Evolutionary conservation across 108 stramenopile species (phyloP).

Genomic region (Mayamaea pseudoterrestris): DNA sequence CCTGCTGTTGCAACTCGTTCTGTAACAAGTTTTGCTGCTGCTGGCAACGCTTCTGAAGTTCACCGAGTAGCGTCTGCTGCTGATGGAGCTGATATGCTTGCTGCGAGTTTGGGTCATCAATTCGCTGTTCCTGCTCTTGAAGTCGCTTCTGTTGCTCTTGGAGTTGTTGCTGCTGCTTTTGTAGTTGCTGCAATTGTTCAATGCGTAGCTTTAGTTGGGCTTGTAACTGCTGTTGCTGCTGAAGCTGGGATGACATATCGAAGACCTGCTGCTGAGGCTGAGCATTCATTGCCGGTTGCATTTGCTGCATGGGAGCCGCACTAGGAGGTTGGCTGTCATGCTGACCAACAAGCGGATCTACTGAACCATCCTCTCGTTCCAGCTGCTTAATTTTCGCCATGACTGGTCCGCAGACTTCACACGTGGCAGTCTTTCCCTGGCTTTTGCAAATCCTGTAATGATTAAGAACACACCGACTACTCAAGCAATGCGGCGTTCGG

Average conservation of each 20-base stretch:
- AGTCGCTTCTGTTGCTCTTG: constrained; percentile 18
- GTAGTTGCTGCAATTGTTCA: constrained; percentile 19
- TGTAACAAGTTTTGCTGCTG: constrained; percentile 45
- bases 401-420: constrained; percentile 67
- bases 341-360: constrained; percentile 10
- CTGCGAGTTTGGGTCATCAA: constrained; percentile 22
- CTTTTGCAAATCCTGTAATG: constrained; percentile 65
- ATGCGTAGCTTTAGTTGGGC: constrained; percentile 21
- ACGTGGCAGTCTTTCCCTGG: constrained; percentile 42
- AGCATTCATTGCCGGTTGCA: background rate
- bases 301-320: background rate
- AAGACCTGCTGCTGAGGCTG: constrained; percentile 1
- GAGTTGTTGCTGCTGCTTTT: constrained; percentile 19
- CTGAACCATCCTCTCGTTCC: constrained; percentile 12
- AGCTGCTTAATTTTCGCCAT: constrained; percentile 44
- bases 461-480: constrained; percentile 63
- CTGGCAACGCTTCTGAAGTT: constrained; percentile 40
- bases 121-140: constrained; percentile 15
- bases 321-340: no score
- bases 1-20: constrained; percentile 23
- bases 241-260: constrained; percentile 12
- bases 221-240: constrained; percentile 34
- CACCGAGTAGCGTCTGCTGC: constrained; percentile 36
- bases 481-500: constrained; percentile 58
- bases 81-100: constrained; percentile 44